Percentiles rank a stretch among this genome's conserved stretches.
Evolutionary conservation across 495 filamentous ascomycete species (phyloP).

Genomic region (Penicillium odoratum): DNA sequence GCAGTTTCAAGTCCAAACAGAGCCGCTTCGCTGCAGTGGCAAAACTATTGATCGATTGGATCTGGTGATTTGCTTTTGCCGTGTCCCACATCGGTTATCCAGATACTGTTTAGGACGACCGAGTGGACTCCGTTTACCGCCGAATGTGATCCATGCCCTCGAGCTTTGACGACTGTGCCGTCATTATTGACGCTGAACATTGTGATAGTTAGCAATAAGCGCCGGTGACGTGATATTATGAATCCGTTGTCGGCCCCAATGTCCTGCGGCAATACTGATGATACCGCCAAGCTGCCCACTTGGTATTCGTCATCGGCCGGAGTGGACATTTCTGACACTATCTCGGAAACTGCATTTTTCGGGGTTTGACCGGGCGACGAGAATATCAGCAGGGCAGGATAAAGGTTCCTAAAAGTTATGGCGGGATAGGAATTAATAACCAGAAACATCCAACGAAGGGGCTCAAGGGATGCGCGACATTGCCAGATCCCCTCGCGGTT

Average conservation of each 20-base stretch:
- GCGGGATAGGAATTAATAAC: conserved; percentile 20
- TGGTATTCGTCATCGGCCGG: background rate
- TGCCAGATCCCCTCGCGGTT: conserved; percentile 28
- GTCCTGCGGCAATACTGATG: background rate
- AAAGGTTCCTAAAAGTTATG: background rate
- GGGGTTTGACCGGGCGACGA: conserved; percentile 4
- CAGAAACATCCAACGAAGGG: conserved; percentile 25
- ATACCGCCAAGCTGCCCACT: background rate
- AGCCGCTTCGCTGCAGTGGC: conserved; percentile 26
- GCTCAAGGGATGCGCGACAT: conserved; percentile 33
- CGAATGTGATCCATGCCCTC: background rate
- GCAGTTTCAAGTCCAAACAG: conserved; percentile 20
- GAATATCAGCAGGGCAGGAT: background rate
- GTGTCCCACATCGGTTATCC: background rate
- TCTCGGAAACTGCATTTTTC: background rate
- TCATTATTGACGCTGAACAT: background rate
- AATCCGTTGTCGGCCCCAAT: background rate
- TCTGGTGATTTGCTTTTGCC: background rate
- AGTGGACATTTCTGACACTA: conserved; percentile 1
- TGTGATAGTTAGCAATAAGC: background rate
- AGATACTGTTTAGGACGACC: background rate
- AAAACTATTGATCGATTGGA: conserved; percentile 7
- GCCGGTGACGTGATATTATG: background rate
- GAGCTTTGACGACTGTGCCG: background rate
- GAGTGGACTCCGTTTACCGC: background rate